Conservation (phyloP, 331 rosid species). For the Rhamnella rubrinervis region DNA sequence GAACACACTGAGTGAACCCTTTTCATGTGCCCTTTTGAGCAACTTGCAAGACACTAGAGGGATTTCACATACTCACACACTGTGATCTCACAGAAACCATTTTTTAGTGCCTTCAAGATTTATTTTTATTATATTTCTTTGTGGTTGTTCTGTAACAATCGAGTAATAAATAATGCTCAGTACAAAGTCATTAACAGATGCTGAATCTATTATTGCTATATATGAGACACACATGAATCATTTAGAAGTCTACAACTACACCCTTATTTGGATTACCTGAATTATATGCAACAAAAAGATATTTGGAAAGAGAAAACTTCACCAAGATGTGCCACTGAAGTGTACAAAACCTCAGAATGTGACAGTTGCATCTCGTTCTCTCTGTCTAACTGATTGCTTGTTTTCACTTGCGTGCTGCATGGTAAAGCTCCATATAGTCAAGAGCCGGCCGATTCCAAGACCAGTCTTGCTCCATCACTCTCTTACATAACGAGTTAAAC, state of each 20-base stretch:
- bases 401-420: conserved; percentile 55
- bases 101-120: too few species aligned
- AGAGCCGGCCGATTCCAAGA: conserved; percentile 92
- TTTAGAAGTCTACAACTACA: conserved; percentile 21
- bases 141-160: too few species aligned
- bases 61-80: too few species aligned
- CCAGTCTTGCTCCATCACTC: conserved; percentile 88
- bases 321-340: conserved; percentile 23
- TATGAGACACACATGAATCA: conserved; percentile 25
- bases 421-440: conserved; percentile 80
- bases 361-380: conserved; percentile 9
- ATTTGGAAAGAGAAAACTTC: neutral
- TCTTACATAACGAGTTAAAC: conserved; percentile 70
- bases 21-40: too few species aligned
- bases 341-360: conserved; percentile 38
- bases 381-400: conserved; percentile 23
- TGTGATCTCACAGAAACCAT: too few species aligned
- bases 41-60: too few species aligned
- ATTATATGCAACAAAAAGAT: conserved; percentile 34
- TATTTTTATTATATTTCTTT: too few species aligned
- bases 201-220: conserved; percentile 13
- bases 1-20: too few species aligned
- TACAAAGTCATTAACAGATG: conserved; percentile 1
- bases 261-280: conserved; percentile 22
- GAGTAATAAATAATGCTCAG: conserved; percentile 1